Evolutionary conservation across 2,329 filamentous ascomycete species (phyloP).

Genomic region (Fusarium caatingaense): DNA sequence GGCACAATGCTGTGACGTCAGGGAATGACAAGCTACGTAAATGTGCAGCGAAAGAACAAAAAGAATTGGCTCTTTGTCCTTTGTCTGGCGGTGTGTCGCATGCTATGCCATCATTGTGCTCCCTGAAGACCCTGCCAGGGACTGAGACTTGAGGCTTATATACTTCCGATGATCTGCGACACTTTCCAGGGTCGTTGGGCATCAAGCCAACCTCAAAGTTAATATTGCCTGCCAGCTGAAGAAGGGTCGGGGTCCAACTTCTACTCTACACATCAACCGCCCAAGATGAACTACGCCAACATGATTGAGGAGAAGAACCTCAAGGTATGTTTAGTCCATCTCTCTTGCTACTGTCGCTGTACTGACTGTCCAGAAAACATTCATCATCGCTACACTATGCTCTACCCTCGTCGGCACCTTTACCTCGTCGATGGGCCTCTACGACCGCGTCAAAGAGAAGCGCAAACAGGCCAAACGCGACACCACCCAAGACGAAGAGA

Average conservation of each 20-base stretch:
- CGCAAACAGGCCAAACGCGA: slow-evolving; percentile 41
- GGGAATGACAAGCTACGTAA: slow-evolving; percentile 14
- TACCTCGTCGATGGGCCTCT: slow-evolving; percentile 45
- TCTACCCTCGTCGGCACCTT: slow-evolving; percentile 45
- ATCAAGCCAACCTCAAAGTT: slow-evolving; percentile 3
- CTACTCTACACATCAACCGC: neutral
- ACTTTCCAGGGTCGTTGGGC: slow-evolving; percentile 14
- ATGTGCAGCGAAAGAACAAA: neutral
- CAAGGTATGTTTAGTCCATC: slow-evolving; percentile 8
- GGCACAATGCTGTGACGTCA: slow-evolving; percentile 7
- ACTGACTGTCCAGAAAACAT: slow-evolving; percentile 33
- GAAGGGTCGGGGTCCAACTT: neutral
- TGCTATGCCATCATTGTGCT: slow-evolving; percentile 31
- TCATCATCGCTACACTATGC: slow-evolving; percentile 44
- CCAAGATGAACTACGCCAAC: slow-evolving; percentile 40
- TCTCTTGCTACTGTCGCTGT: rapidly evolving
- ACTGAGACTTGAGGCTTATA: slow-evolving; percentile 12
- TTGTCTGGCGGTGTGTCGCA: slow-evolving; percentile 14
- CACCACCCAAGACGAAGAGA: slow-evolving; percentile 43
- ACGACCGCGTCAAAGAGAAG: slow-evolving; percentile 42
- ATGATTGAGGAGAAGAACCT: slow-evolving; percentile 46
- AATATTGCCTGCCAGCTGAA: neutral
- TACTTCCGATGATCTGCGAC: slow-evolving; percentile 15
- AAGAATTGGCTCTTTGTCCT: neutral
- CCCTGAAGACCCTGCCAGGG: neutral